A percentile compares a stretch with the other conserved stretches of the same genome.
These are phyloP conservation scores for Scheffersomyces amazonensis DNA, from an alignment of 805 yeast genomes.

Conservation along the genomic window DNA sequence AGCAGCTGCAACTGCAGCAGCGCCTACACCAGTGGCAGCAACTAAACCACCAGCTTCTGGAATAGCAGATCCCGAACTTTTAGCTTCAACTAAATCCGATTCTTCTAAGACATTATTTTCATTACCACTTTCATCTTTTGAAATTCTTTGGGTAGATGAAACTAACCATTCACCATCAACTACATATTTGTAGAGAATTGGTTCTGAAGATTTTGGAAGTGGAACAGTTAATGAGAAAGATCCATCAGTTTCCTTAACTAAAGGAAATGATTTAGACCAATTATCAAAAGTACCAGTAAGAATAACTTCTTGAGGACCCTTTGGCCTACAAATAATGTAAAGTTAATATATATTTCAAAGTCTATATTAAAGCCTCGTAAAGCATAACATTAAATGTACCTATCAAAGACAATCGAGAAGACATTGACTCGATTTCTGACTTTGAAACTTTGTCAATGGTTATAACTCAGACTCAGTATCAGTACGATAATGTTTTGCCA, in stretches of 20 bases:
- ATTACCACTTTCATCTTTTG: slow-evolving; percentile 49
- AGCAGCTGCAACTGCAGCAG: slow-evolving; percentile 54
- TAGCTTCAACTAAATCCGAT: slow-evolving; percentile 26
- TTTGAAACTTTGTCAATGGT: too few relatives aligned
- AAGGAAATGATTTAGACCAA: slow-evolving; percentile 58
- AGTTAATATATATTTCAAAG: slow-evolving; percentile 25
- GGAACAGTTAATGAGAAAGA: slow-evolving; percentile 62
- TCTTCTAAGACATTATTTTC: slow-evolving; percentile 48
- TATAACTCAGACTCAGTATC: too few relatives aligned
- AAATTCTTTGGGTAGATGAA: slow-evolving; percentile 34
- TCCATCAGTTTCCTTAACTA: slow-evolving; percentile 60
- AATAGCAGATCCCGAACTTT: slow-evolving; percentile 17
- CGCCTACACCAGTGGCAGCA: slow-evolving; percentile 43
- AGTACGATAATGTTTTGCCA: too few relatives aligned
- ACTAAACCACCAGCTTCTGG: slow-evolving; percentile 33
- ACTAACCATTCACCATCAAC: slow-evolving; percentile 70
- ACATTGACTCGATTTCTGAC: too few relatives aligned
- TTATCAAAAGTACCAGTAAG: slow-evolving; percentile 71
- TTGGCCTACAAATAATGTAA: slow-evolving; percentile 29
- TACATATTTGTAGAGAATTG: slow-evolving; percentile 55
- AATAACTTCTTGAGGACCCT: slow-evolving; percentile 50
- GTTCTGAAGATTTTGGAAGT: slow-evolving; percentile 38
- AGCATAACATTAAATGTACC: too few relatives aligned
- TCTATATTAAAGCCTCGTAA: too few relatives aligned
- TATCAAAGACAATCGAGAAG: too few relatives aligned